Evolutionary conservation across 2,329 filamentous ascomycete species (phyloP), one percentile per base, ranked within the genome.

Genomic region (Pestalotiopsis sp.): DNA sequence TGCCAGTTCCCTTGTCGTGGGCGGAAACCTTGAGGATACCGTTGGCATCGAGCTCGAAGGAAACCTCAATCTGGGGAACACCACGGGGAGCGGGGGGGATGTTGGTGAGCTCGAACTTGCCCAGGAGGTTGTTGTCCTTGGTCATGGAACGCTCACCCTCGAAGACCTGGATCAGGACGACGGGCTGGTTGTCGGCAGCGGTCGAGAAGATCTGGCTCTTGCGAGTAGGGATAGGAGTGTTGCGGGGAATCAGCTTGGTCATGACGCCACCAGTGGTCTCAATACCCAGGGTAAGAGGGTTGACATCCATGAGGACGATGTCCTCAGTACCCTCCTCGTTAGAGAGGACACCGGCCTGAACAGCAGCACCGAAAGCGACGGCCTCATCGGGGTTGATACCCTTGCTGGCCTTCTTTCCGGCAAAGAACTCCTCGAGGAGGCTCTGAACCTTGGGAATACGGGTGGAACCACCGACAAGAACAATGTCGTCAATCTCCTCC

Each of bases 311-410:
- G 77, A 97, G 93, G 79, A 98, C 93, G 72, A 97, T 82, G 4
- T 91, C 90, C n/a, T 84, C 86, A 72, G 93, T 93, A 78, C 91
- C 92, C 79, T 92, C 89, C 85, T 98, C 94, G 74, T 94, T 94
- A 75, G 94, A 92, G 72, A 99, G 88, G 79, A 98, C 91, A 92
- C 95, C 95, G 85, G 92, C 96, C 86, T 99, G 96, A 76, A 98
- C 94, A 75, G 96, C 95, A 73, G 96, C 96, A 85, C 96, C 96
- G 82, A 95, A 98, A 80, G 96, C 96, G 76, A 98, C 96, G 85
- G 96, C 96, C 88, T 98, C 96, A 80, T 99, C 96, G 76, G 96
- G 96, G 90, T 98, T 98, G 83, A 99, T 97, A 85, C 94, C 94
- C 93, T 98, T 98, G 89, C 92, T 95, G 77, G 95, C 94, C 89